phyloP scores from a whole-genome alignment of 2,329 filamentous ascomycete genomes.

The Fusarium illudens region DNA sequence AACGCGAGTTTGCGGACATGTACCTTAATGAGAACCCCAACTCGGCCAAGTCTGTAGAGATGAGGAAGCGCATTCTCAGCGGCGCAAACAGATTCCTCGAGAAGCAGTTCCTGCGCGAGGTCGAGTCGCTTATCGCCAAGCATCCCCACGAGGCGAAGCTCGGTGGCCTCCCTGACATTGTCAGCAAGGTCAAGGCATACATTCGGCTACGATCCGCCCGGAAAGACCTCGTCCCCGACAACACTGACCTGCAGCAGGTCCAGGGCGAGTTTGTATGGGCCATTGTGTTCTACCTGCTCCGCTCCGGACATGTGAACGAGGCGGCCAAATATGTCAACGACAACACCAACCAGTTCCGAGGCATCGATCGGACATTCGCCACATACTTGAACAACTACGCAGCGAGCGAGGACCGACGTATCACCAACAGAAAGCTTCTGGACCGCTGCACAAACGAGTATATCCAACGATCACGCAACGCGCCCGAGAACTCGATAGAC shows the following conservation, averaged over 20 bases:
- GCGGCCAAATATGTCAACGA: conserved; percentile 86
- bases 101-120: conserved; percentile 78
- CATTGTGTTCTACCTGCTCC: conserved; percentile 88
- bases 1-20: conserved; percentile 77
- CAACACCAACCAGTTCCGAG: conserved; percentile 82
- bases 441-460: conserved; percentile 92
- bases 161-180: conserved; percentile 85
- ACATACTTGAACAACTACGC: conserved; percentile 88
- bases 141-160: conserved; percentile 89
- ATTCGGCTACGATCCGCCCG: conserved; percentile 81
- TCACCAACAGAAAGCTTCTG: conserved; percentile 77
- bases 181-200: conserved; percentile 92
- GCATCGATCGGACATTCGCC: conserved; percentile 89
- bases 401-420: conserved; percentile 75
- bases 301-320: conserved; percentile 84
- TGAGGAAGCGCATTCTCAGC: conserved; percentile 81
- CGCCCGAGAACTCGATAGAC: conserved; percentile 86
- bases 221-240: conserved; percentile 86
- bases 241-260: conserved; percentile 79
- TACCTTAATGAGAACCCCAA: conserved; percentile 80
- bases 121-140: conserved; percentile 80
- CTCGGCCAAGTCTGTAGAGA: conserved; percentile 68
- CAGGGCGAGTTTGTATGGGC: conserved; percentile 92
- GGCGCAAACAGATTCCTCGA: conserved; percentile 85
- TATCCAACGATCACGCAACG: conserved; percentile 82